Evolutionary conservation across 441 rosid genomes (phyloP).

Genomic region (Euphorbia celastroides): DNA sequence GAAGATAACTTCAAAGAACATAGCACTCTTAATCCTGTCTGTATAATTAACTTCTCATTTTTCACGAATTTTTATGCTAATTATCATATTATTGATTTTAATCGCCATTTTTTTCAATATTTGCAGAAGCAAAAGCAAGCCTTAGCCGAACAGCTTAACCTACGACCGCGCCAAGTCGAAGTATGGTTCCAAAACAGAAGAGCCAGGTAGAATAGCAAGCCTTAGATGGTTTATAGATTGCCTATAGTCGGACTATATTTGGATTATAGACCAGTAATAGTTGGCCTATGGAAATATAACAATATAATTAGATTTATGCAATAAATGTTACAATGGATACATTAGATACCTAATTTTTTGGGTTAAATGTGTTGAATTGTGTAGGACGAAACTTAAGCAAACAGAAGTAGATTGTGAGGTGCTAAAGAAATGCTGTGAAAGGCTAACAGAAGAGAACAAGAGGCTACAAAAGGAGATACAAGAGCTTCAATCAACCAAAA

Average conservation of each 20-base stretch:
- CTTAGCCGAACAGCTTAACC: constrained; percentile 59
- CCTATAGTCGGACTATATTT: no score
- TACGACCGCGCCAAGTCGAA: constrained; percentile 89
- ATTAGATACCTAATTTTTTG: background rate
- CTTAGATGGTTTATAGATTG: no score
- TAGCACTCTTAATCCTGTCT: constrained; percentile 71
- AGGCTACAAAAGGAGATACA: constrained; percentile 70
- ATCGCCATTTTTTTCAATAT: background rate
- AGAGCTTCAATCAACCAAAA: constrained; percentile 60
- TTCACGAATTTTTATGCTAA: background rate
- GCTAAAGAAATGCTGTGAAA: constrained; percentile 71
- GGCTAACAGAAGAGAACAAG: constrained; percentile 68
- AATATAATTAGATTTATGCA: no score
- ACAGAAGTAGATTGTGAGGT: constrained; percentile 79
- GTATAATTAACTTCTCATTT: constrained; percentile 1
- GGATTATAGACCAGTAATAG: no score
- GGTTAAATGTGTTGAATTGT: background rate
- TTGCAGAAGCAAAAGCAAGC: constrained; percentile 73
- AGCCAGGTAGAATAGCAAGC: constrained; percentile 96
- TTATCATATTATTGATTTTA: background rate
- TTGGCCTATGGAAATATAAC: no score
- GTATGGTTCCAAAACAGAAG: constrained; percentile 98
- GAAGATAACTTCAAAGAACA: constrained; percentile 80
- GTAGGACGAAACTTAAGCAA: constrained; percentile 94
- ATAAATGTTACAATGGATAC: no score